phyloP scores from a whole-genome alignment of 2,329 filamentous ascomycete genomes.

The Stachybotrys echinatus region DNA sequence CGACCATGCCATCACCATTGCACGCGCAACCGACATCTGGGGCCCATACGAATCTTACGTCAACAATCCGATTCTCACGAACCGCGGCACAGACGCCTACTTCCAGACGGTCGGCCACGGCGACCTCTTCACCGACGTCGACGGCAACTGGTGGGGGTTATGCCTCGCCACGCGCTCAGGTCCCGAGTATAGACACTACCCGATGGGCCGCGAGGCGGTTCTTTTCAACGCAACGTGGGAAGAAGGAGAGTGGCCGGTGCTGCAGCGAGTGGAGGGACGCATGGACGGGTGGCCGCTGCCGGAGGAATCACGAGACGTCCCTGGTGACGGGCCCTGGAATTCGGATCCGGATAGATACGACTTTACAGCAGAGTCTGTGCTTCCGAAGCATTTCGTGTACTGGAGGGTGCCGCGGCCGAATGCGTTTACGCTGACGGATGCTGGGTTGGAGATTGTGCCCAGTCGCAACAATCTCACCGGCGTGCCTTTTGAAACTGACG shows the following conservation, averaged over 20 bases:
- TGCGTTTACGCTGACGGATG: conserved; percentile 29
- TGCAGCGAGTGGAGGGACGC: conserved; percentile 18
- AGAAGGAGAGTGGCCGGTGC: conserved; percentile 40
- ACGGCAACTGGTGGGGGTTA: conserved; percentile 41
- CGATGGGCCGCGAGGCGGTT: conserved; percentile 42
- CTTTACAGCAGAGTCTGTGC: conserved; percentile 18
- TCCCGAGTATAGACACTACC: conserved; percentile 21
- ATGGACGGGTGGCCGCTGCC: conserved; percentile 33
- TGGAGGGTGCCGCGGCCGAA: conserved; percentile 37
- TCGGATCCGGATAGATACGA: conserved; percentile 24
- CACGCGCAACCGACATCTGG: conserved; percentile 22
- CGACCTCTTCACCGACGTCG: conserved; percentile 23
- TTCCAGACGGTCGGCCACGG: conserved; percentile 25
- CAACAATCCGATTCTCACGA: conserved; percentile 32
- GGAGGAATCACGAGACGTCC: conserved; percentile 17
- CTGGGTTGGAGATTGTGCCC: conserved; percentile 15
- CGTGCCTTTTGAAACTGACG: background rate
- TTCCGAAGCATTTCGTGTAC: conserved; percentile 40
- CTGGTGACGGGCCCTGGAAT: conserved; percentile 29
- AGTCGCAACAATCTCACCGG: conserved; percentile 13
- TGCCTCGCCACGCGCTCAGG: conserved; percentile 24
- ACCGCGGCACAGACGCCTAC: conserved; percentile 18
- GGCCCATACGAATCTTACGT: conserved; percentile 30
- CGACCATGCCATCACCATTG: conserved; percentile 30
- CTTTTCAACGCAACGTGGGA: conserved; percentile 43